Evolutionary conservation across 352 stramenopile genomes (phyloP), one percentile per base, ranked within the genome.

Genomic region (Globisporangium heterothallicum): DNA sequence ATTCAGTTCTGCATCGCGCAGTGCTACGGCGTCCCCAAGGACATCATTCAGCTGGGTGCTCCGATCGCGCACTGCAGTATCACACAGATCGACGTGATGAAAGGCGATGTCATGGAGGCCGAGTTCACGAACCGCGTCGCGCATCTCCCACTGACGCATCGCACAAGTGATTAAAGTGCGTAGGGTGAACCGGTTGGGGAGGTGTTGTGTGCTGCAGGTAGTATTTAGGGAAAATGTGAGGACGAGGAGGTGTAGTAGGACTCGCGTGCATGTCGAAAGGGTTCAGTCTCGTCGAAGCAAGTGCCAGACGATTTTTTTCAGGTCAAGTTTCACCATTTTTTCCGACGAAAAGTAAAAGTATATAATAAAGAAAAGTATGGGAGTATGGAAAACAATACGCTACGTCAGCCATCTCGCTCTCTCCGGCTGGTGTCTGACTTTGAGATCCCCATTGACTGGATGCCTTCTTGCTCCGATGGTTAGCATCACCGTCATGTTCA

Each of bases 11-110:
- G 73, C 42, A 63, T 91, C 46, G 73, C 80, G 26, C 65, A 72
- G 53, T 84, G 67, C 48, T 79, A 86, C 62, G 53, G 71, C 14
- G 71, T 91, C 21, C 62, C 74, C 1, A 88, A 84, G 48, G 80
- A 88, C 45, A 77, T 91, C 22, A 84, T 91, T 30, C 79, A 86
- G 58, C 68, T 91, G 24, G 80, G 80, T 13, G 78, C 78, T 7
- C 78, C 80, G 0, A 88, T 91, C 30, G 65, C 57, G 18, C 80
- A 91, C 55, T 88, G 80, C 68, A 88, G 78, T 50, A 57, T 91
- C 53, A 87, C 75, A 14, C 71, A 85, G 51, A 81, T 91, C 29
- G 70, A 89, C 35, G 45, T 89, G 4, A 66, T 55, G 30, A 65
- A 64, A 2, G 63, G 58, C 18, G 78, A 88, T 42, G 58, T 70